Evolutionary conservation across 345 rosid genomes (phyloP).

Genomic region (Acer yangbiense): DNA sequence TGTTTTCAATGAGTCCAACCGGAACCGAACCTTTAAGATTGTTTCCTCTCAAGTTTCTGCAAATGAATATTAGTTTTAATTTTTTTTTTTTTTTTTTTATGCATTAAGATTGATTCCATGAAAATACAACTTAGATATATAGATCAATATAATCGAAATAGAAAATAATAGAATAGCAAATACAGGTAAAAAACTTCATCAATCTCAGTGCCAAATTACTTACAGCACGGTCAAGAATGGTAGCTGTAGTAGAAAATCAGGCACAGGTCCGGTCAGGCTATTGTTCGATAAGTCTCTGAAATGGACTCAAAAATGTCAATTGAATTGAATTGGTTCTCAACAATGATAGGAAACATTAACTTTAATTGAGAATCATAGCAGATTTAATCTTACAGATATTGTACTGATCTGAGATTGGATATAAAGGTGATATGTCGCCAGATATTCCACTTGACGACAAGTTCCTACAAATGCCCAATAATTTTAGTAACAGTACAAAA

Average conservation of each 20-base stretch:
- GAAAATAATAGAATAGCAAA: no score
- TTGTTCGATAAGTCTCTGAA: conserved; percentile 39
- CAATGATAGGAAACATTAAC: background rate
- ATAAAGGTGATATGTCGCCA: background rate
- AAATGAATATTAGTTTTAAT: no score
- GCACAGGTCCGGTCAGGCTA: conserved; percentile 44
- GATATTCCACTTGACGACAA: conserved; percentile 7
- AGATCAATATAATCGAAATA: no score
- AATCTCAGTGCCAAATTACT: conserved; percentile 19
- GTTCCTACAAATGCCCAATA: background rate
- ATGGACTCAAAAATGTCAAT: background rate
- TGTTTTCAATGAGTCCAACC: conserved; percentile 20
- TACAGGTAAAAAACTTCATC: no score
- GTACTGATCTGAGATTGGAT: background rate
- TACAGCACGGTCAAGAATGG: conserved; percentile 39
- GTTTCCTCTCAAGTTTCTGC: conserved; percentile 49
- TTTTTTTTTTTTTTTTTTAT: no score
- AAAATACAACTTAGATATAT: no score
- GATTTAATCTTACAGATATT: background rate
- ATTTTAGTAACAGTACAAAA: background rate
- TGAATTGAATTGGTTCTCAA: background rate
- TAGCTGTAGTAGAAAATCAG: conserved; percentile 38
- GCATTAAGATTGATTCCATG: no score
- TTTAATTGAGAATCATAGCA: background rate
- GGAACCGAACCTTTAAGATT: conserved; percentile 47